A percentile compares a stretch with the other conserved stretches of the same genome.
Evolutionary conservation across 2,329 filamentous ascomycete species (phyloP).

Genomic region (Aspergillus sp.): DNA sequence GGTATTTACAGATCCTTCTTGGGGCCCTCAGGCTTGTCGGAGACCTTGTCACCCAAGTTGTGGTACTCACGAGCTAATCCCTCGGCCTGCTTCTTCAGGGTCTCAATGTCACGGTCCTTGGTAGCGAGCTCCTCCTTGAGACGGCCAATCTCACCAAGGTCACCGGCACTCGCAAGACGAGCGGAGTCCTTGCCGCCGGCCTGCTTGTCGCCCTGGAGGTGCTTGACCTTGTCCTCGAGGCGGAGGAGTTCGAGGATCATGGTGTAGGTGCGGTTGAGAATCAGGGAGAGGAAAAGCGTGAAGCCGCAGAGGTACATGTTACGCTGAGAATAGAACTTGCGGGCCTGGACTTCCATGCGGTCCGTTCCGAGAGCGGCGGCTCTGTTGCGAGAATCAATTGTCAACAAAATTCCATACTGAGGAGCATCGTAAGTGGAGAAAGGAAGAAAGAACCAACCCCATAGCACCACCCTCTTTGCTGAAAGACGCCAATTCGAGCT

Average conservation of each 20-base stretch:
- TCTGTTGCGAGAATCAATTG: slow-evolving; percentile 31
- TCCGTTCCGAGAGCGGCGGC: slow-evolving; percentile 77
- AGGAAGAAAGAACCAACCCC: slow-evolving; percentile 39
- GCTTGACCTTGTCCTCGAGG: slow-evolving; percentile 85
- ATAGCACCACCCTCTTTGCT: slow-evolving; percentile 52
- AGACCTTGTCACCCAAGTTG: slow-evolving; percentile 75
- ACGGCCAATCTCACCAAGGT: slow-evolving; percentile 68
- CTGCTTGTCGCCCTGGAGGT: slow-evolving; percentile 62
- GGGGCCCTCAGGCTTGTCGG: slow-evolving; percentile 44
- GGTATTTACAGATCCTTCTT: slow-evolving; percentile 50
- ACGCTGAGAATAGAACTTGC: slow-evolving; percentile 99
- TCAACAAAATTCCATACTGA: background rate
- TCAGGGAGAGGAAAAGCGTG: slow-evolving; percentile 96
- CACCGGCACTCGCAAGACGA: slow-evolving; percentile 65
- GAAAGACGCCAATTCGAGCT: slow-evolving; percentile 73
- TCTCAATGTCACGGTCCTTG: slow-evolving; percentile 78
- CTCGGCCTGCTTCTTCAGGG: slow-evolving; percentile 85
- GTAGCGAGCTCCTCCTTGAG: slow-evolving; percentile 62
- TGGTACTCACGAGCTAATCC: slow-evolving; percentile 80
- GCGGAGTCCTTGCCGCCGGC: slow-evolving; percentile 60
- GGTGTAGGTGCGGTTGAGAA: slow-evolving; percentile 94
- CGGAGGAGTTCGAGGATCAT: slow-evolving; percentile 91
- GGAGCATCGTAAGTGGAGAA: slow-evolving; percentile 2
- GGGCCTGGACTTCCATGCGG: slow-evolving; percentile 95
- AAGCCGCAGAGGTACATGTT: slow-evolving; percentile 99